These are phyloP conservation scores for Mesembryanthemum crystallinum DNA, from an alignment of 148 eudicot genomes.

Conservation along the genomic window DNA sequence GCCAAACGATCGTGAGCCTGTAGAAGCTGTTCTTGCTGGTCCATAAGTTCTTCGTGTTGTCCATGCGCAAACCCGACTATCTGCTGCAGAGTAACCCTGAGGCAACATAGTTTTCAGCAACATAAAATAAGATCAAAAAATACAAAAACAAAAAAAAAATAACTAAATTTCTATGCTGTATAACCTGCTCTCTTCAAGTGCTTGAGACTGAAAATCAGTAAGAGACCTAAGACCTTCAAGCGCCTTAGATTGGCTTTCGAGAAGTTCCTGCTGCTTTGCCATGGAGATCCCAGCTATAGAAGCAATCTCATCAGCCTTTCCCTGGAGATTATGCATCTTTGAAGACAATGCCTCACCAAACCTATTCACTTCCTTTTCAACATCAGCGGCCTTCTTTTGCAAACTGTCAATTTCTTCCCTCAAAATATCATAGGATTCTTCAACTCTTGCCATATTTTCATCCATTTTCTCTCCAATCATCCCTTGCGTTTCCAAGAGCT, in stretches of 20 bases:
- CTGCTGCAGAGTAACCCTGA: constrained; percentile 50
- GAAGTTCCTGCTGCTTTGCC: constrained; percentile 65
- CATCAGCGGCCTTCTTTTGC: constrained; percentile 33
- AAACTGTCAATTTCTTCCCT: constrained; percentile 17
- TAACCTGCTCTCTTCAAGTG: constrained; percentile 86
- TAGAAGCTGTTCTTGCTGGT: constrained; percentile 54
- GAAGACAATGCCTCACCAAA: constrained; percentile 56
- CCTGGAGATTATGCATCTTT: constrained; percentile 53
- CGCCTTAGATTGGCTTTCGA: constrained; percentile 56
- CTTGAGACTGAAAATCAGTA: constrained; percentile 54
- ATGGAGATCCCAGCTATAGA: constrained; percentile 50
- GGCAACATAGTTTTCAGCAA: neutral
- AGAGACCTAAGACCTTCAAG: constrained; percentile 59
- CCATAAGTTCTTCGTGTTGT: constrained; percentile 61
- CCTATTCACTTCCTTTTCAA: constrained; percentile 49
- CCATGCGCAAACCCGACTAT: constrained; percentile 56
- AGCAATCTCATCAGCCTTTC: constrained; percentile 71
- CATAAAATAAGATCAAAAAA: neutral
- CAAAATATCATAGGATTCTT: constrained; percentile 21
- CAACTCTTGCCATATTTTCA: constrained; percentile 26
- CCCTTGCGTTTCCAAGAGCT: constrained; percentile 29
- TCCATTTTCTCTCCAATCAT: constrained; percentile 24
- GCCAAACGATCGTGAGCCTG: constrained; percentile 60
- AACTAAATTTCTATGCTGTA: too few relatives aligned
- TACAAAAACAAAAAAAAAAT: neutral